These are phyloP conservation scores for Aspergillus sp. DNA, from an alignment of 2,329 filamentous ascomycete species.

Conservation along the genomic window DNA sequence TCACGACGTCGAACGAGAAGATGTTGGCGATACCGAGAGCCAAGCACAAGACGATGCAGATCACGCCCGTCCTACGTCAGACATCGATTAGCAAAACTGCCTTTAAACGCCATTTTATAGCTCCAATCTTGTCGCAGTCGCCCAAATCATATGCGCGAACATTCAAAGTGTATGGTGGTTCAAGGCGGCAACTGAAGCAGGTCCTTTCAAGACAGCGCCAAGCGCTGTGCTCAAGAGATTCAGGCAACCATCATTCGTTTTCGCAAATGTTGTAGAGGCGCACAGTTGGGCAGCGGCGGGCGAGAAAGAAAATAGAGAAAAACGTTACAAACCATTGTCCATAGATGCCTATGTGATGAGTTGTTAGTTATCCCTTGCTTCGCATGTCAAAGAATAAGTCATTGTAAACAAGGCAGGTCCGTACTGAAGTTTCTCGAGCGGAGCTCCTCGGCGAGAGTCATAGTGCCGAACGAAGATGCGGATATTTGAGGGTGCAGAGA, in stretches of 20 bases:
- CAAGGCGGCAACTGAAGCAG: not conserved
- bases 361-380: conserved; percentile 25
- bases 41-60: conserved; percentile 66
- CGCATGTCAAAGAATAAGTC: conserved; percentile 19
- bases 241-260: conserved; percentile 26
- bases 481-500: not conserved
- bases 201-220: conserved; percentile 18
- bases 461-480: conserved; percentile 32
- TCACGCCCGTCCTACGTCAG: conserved; percentile 49
- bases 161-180: not conserved
- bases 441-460: conserved; percentile 65
- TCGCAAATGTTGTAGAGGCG: conserved; percentile 7
- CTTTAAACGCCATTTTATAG: not conserved
- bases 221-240: conserved; percentile 18
- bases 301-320: conserved; percentile 4
- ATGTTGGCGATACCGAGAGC: conserved; percentile 70
- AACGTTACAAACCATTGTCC: conserved; percentile 63
- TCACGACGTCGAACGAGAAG: conserved; percentile 59
- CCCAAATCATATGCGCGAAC: not conserved
- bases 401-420: conserved; percentile 32
- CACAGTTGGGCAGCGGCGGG: not conserved
- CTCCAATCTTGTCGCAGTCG: not conserved
- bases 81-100: conserved; percentile 18
- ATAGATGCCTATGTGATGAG: conserved; percentile 60
- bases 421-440: conserved; percentile 68